Evolutionary conservation across 2,329 filamentous ascomycete genomes (phyloP).

Genomic region (Penicillium sp.): DNA sequence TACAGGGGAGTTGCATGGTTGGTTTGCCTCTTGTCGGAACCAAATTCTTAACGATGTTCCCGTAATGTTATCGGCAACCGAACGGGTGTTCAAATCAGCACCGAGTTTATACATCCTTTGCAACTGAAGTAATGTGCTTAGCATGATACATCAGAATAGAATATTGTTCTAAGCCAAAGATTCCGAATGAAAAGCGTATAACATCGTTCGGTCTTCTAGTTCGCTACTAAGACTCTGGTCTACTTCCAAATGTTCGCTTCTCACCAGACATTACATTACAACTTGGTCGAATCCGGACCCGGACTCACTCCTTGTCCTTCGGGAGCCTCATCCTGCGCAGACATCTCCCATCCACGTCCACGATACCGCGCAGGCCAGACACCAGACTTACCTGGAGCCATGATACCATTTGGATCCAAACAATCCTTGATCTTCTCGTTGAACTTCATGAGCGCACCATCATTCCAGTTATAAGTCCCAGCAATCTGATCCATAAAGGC

Average conservation of each 20-base stretch:
- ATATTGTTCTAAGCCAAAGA: too few relatives aligned
- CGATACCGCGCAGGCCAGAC: slow-evolving; percentile 16
- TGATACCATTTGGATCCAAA: slow-evolving; percentile 17
- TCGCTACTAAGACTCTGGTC: background rate
- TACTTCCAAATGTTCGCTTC: background rate
- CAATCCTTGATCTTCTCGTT: slow-evolving; percentile 15
- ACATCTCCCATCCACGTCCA: slow-evolving; percentile 9
- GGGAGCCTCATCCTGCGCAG: slow-evolving; percentile 1
- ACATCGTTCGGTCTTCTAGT: background rate
- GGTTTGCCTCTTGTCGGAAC: background rate
- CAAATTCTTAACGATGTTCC: background rate
- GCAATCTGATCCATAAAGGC: slow-evolving; percentile 22
- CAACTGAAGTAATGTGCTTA: background rate
- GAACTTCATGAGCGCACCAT: slow-evolving; percentile 10
- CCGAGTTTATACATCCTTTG: background rate
- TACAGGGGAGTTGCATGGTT: background rate
- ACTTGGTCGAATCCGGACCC: background rate
- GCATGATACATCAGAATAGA: background rate
- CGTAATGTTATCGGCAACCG: background rate
- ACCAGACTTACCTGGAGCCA: slow-evolving; percentile 16
- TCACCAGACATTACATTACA: background rate
- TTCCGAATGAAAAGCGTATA: background rate
- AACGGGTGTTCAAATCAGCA: background rate
- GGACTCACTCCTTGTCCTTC: slow-evolving; percentile 5
- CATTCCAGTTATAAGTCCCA: slow-evolving; percentile 12